Evolutionary conservation across 208 protist species (phyloP).

Genomic region (Dictyostelium gargantuum): DNA sequence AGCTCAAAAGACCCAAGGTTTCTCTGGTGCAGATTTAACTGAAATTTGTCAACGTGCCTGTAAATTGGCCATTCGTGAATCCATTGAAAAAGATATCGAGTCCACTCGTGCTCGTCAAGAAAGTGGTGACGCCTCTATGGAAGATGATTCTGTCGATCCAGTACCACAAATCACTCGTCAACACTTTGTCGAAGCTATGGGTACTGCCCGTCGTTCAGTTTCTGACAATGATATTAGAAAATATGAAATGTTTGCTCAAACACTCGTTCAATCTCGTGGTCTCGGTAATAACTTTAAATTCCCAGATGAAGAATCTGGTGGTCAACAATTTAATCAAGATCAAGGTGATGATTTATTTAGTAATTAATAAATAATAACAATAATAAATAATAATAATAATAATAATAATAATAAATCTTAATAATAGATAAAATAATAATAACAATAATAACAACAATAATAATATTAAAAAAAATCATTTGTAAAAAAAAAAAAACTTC

Average conservation of each 20-base stretch:
- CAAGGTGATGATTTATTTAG: constrained; percentile 40
- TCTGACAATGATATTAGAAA: constrained; percentile 89
- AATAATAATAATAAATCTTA: too few species aligned
- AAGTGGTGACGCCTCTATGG: constrained; percentile 66
- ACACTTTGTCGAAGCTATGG: constrained; percentile 91
- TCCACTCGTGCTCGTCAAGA: constrained; percentile 4
- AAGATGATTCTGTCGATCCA: constrained; percentile 82
- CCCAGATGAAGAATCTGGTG: constrained; percentile 46
- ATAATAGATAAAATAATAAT: too few species aligned
- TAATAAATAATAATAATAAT: too few species aligned
- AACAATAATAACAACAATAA: too few species aligned
- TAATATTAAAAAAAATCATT: too few species aligned
- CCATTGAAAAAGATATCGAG: constrained; percentile 86
- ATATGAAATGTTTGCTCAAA: constrained; percentile 93
- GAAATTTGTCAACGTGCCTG: constrained; percentile 92
- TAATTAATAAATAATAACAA: neutral
- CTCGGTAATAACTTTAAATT: constrained; percentile 84
- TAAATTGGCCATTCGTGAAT: constrained; percentile 93
- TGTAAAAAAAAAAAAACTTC: too few species aligned
- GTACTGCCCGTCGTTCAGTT: constrained; percentile 89
- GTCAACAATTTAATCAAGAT: neutral
- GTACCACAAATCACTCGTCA: constrained; percentile 86
- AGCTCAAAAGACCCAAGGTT: constrained; percentile 97
- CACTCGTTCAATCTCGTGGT: constrained; percentile 72
- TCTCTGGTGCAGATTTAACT: constrained; percentile 99